Evolutionary conservation across 306 rosid genomes (phyloP).

Genomic region (Cucurbita argyrosperma): DNA sequence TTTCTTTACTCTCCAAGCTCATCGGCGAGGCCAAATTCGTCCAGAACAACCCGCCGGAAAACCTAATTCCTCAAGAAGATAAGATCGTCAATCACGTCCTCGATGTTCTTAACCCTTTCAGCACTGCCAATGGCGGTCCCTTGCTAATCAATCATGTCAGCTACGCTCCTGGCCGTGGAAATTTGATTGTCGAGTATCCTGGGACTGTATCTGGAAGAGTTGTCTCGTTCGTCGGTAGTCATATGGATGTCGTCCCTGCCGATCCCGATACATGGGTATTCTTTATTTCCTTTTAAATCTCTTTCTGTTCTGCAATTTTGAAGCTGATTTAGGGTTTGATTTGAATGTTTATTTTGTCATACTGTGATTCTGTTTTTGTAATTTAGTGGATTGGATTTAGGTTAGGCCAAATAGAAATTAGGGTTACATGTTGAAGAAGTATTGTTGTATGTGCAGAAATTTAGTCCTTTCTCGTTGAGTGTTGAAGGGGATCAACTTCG

Average conservation of each 20-base stretch:
- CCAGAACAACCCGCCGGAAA: slow-evolving; percentile 79
- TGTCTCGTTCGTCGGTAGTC: slow-evolving; percentile 75
- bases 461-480: slow-evolving; percentile 83
- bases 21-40: slow-evolving; percentile 66
- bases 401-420: neutral
- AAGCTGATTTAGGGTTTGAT: neutral
- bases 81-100: slow-evolving; percentile 53
- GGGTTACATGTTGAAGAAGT: neutral
- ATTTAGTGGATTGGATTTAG: neutral
- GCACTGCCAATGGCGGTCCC: slow-evolving; percentile 68
- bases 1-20: slow-evolving; percentile 50
- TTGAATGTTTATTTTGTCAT: neutral
- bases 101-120: slow-evolving; percentile 42
- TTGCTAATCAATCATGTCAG: slow-evolving; percentile 54
- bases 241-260: slow-evolving; percentile 96
- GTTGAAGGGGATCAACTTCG: slow-evolving; percentile 74
- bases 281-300: neutral
- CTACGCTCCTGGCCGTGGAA: slow-evolving; percentile 58
- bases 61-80: slow-evolving; percentile 63
- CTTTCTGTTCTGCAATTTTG: neutral
- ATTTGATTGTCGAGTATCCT: slow-evolving; percentile 73
- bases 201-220: slow-evolving; percentile 59
- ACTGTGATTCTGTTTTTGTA: neutral
- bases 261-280: slow-evolving; percentile 74
- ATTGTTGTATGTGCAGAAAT: slow-evolving; percentile 34